A percentile compares a stretch with the other conserved stretches of the same genome.
Conservation (phyloP, 768 basidiomycete species). For the Trametes cubensis region DNA sequence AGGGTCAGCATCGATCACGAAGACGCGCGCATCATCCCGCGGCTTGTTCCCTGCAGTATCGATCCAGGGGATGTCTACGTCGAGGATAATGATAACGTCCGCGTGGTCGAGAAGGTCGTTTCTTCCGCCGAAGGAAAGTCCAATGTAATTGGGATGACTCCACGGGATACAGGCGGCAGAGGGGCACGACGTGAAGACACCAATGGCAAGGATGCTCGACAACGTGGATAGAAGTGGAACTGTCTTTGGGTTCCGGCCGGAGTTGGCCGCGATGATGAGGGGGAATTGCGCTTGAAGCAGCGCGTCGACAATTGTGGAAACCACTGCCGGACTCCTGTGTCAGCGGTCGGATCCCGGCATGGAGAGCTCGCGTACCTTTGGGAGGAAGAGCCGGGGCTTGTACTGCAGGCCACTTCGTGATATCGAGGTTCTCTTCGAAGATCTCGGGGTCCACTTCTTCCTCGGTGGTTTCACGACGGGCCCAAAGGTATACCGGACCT, state of each 20-base stretch:
- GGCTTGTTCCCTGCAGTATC: constrained; percentile 50
- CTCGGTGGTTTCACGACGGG: constrained; percentile 69
- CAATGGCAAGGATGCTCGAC: constrained; percentile 56
- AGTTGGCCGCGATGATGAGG: constrained; percentile 65
- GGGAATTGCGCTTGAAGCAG: constrained; percentile 55
- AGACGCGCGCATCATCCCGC: constrained; percentile 48
- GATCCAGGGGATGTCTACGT: constrained; percentile 70
- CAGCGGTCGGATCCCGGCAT: not conserved
- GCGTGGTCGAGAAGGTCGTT: constrained; percentile 52
- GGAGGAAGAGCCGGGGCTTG: constrained; percentile 52
- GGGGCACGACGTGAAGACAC: constrained; percentile 57
- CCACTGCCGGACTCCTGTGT: constrained; percentile 21
- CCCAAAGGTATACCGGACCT: constrained; percentile 77
- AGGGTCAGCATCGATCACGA: constrained; percentile 66
- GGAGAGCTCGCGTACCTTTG: constrained; percentile 30
- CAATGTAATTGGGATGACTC: constrained; percentile 57
- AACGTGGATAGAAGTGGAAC: constrained; percentile 50
- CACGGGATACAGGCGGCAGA: constrained; percentile 57
- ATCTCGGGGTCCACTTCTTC: constrained; percentile 53
- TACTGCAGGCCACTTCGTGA: constrained; percentile 53
- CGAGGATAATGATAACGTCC: constrained; percentile 66
- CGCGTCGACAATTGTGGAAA: constrained; percentile 47
- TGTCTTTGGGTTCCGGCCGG: constrained; percentile 57
- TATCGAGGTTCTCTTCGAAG: constrained; percentile 36
- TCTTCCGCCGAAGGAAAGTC: constrained; percentile 53